These are phyloP conservation scores for Backusella sp. DNA, from an alignment of 192 early-diverging fungal genomes.

Conservation along the genomic window DNA sequence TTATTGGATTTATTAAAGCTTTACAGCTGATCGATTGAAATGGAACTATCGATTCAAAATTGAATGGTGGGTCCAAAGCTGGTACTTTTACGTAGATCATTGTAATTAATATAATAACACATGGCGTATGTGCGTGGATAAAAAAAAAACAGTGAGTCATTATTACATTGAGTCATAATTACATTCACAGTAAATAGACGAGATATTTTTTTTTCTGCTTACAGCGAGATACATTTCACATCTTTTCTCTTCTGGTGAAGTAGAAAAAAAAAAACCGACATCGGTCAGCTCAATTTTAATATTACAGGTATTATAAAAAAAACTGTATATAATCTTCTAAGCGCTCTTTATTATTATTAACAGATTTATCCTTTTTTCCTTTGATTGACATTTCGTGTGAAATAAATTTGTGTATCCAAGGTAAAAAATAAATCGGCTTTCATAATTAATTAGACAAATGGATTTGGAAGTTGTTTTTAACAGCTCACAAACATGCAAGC, in stretches of 20 bases:
- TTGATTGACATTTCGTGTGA: not conserved
- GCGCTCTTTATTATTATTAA: too few relatives aligned
- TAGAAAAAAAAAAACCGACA: not conserved
- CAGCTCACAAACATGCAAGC: not conserved
- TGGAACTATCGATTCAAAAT: not conserved
- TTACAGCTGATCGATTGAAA: not conserved
- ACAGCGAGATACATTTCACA: not conserved
- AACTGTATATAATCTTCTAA: not conserved
- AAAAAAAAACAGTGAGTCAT: not conserved
- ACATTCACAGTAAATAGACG: not conserved
- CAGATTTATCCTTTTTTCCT: not conserved
- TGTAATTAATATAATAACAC: not conserved
- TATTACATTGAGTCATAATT: not conserved
- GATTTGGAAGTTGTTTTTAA: not conserved
- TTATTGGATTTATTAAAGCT: too few relatives aligned
- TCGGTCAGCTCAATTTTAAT: not conserved
- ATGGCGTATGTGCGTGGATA: not conserved
- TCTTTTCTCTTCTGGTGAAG: not conserved
- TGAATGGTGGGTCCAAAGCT: not conserved
- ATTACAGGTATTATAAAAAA: not conserved
- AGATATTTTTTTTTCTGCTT: not conserved
- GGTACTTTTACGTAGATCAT: not conserved
- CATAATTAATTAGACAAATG: not conserved
- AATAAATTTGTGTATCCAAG: not conserved
- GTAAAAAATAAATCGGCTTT: not conserved